phyloP scores from a whole-genome alignment of 768 basidiomycete genomes.

The Auriscalpium orientale region DNA sequence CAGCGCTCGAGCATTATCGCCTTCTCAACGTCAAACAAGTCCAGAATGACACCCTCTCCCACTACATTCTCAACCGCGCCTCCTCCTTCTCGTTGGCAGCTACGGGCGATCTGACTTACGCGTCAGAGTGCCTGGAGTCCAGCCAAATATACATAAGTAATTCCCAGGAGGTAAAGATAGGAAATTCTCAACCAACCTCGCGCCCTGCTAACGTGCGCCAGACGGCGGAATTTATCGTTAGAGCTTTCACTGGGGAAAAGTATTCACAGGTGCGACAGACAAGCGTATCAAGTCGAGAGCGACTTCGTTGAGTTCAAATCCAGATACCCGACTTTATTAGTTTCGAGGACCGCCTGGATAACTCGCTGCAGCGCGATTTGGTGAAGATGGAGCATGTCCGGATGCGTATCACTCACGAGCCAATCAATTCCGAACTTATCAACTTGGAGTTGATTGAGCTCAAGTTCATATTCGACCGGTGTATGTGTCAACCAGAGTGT shows the following conservation, averaged over 20 bases:
- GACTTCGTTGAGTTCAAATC: background rate
- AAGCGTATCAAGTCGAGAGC: too few species aligned
- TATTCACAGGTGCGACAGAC: constrained; percentile 59
- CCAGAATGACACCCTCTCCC: constrained; percentile 84
- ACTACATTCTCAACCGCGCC: constrained; percentile 70
- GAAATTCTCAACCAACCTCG: background rate
- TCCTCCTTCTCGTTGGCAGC: constrained; percentile 74
- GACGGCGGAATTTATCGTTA: constrained; percentile 77
- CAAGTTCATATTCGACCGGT: constrained; percentile 73
- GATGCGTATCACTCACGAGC: constrained; percentile 74
- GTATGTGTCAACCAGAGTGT: constrained; percentile 29
- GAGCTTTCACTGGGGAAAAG: constrained; percentile 73
- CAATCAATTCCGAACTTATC: constrained; percentile 59
- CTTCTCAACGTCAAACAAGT: constrained; percentile 74
- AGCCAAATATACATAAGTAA: constrained; percentile 78
- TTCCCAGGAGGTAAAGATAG: constrained; percentile 55
- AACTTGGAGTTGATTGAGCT: constrained; percentile 81
- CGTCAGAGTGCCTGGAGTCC: constrained; percentile 69
- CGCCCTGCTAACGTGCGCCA: constrained; percentile 18
- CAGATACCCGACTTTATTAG: constrained; percentile 80
- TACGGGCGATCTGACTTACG: constrained; percentile 67
- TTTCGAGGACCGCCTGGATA: constrained; percentile 76
- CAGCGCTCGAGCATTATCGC: constrained; percentile 75
- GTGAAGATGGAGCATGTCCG: constrained; percentile 79
- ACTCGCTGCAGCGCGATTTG: constrained; percentile 78